These are phyloP conservation scores for Phragmites australis DNA, from an alignment of 176 grass and related monocot species.

Conservation along the genomic window DNA sequence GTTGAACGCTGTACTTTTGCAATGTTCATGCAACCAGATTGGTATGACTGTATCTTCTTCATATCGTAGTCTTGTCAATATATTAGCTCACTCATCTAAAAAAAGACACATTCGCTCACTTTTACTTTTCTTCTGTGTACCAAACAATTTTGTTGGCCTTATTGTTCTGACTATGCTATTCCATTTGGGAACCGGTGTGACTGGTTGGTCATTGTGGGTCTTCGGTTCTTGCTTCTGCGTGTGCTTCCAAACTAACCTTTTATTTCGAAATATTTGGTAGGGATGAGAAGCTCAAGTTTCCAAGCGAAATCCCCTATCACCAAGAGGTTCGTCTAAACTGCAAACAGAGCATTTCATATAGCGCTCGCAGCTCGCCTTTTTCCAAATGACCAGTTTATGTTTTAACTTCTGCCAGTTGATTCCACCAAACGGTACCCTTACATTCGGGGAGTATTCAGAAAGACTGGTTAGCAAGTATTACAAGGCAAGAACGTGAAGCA, in stretches of 20 bases:
- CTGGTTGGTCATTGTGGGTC: background rate
- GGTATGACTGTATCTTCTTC: constrained; percentile 39
- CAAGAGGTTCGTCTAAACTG: constrained; percentile 61
- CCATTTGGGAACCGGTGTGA: background rate
- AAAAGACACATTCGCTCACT: constrained; percentile 7
- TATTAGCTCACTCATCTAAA: constrained; percentile 1
- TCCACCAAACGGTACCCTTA: constrained; percentile 63
- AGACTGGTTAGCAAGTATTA: constrained; percentile 75
- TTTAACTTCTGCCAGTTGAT: constrained; percentile 58
- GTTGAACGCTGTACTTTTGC: constrained; percentile 88
- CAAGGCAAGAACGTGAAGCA: constrained; percentile 42
- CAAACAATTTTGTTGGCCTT: background rate
- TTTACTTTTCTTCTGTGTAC: background rate
- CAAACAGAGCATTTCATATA: background rate
- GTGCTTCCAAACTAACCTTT: background rate
- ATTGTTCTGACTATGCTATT: background rate
- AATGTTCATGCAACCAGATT: constrained; percentile 98
- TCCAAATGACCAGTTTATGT: background rate
- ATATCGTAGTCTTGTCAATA: background rate
- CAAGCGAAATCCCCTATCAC: constrained; percentile 68
- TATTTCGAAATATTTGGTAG: constrained; percentile 42
- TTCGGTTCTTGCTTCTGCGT: background rate
- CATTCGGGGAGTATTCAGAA: constrained; percentile 89
- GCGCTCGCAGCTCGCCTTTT: background rate
- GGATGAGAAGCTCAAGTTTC: constrained; percentile 73